Evolutionary conservation across 1,284 basidiomycete genomes (phyloP), one percentile per base, ranked within the genome.

Genomic region (Pyrrhoderma noxium): DNA sequence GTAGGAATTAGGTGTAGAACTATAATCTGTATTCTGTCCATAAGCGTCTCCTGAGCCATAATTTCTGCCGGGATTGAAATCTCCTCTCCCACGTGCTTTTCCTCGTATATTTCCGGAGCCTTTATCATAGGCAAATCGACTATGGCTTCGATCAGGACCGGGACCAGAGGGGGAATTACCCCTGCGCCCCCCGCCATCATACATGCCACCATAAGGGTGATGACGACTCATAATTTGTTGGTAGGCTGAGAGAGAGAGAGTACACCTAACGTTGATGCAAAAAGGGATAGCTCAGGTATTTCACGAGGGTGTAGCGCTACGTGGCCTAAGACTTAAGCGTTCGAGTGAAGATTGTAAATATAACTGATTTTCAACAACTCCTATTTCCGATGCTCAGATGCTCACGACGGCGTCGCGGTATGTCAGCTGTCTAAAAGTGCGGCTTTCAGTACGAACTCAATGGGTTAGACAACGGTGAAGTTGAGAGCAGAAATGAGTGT

Each of bases 121-220:
- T 67, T 80, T 75, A 52, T 82, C 77, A 63, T 70, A 66, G 16
- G 48, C 66, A 72, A 80, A 66, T 3, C 57, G 51, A 36, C 76
- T 77, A 68, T 82, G 80, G 58, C 75, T 72, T 72, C 85, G 79
- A 67, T 89, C 85, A 61, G 81, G 81, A 54, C 84, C 83, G 56
- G 77, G 76, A 58, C 77, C 79, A 58, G 74, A 69, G 25, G 77
- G 76, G 56, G 77, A 72, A 47, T 79, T 83, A 53, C 82, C 85
- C 63, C 85, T 73, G 54, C 75, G 77, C 8, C 21, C 21, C 57
- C 75, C 68, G 57, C 70, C 74, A 57, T 90, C 86, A 77, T 83
- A 89, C 63, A 76, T 75, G 58, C 74, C 70, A 55, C 69, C 79
- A 68, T 92, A 93, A 22, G 89, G 82, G 75, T 92, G 88, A 70